Evolutionary conservation across 2,329 filamentous ascomycete species (phyloP), one percentile per base, ranked within the genome.

Genomic region (Pseudogymnoascus sp.): DNA sequence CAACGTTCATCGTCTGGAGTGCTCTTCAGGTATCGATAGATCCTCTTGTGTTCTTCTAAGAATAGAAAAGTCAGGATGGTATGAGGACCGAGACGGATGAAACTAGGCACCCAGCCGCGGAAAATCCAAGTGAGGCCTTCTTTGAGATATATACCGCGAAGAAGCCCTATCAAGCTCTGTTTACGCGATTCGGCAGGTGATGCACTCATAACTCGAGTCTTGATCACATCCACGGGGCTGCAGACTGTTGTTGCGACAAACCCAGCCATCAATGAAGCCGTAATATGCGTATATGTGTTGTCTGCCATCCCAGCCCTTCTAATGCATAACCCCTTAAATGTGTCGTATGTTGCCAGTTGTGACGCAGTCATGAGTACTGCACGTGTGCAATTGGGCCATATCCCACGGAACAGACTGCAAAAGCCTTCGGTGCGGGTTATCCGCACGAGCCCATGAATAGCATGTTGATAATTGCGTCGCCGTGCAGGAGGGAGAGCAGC

Each of bases 391-490:
- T 93, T 94, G 63, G 90, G 89, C 80, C 88, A 85, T 48, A 91
- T 87, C 63, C 89, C 92, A 63, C 92, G 84, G 79, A 94, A 95
- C 71, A 93, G 82, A 69, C 85, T 88, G 59, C 75, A 71, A 4
- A 84, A 69, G 6, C 92, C 92, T 76, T 97, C 92, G 67, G 90
- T 84, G 63, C 88, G 84, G n/a, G 86, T 81, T 89, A 96, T 95
- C 68, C 89, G 86, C 25, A 88, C 76, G 71, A 96, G 80, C 35
- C 92, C 92, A 72, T 96, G 86, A 42, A 95, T 74, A 7, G 91
- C 92, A 73, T 96, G 82, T 65, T 84, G 86, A 79, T 97, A 97
- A 75, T 94, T 92, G 61, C 92, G 84, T 58, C 90, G 86, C 70
- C 92, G 79, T 5, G 81, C 81, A 0, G 77, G 72, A 0, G 91